Percentiles rank a stretch among this genome's conserved stretches.
phyloP scores from a whole-genome alignment of 2,329 filamentous ascomycete species.

The Periglandula ipomoeae region DNA sequence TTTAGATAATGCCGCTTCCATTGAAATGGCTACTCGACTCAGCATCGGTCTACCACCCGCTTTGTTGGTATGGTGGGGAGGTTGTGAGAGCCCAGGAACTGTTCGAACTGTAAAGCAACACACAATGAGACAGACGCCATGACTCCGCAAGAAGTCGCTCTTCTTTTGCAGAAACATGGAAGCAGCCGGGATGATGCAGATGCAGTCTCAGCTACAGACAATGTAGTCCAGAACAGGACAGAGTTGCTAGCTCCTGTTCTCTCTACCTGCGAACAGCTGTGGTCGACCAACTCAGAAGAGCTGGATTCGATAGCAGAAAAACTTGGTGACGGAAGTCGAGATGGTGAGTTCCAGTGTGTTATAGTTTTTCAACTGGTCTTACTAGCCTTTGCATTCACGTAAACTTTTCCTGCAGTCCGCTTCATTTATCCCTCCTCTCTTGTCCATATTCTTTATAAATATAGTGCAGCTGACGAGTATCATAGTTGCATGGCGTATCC shows the following conservation, averaged over 20 bases:
- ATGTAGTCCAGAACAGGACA: constrained; percentile 15
- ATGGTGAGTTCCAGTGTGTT: constrained; percentile 33
- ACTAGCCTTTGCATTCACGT: too few relatives aligned
- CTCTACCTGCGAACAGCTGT: constrained; percentile 28
- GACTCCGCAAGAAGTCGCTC: constrained; percentile 28
- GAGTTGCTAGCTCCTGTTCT: constrained; percentile 29
- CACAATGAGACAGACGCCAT: constrained; percentile 15
- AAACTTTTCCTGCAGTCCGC: background rate
- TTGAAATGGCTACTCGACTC: too few relatives aligned
- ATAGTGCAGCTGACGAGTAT: constrained; percentile 1
- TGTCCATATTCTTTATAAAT: background rate
- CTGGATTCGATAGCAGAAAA: constrained; percentile 41
- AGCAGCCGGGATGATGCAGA: constrained; percentile 19
- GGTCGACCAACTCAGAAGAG: constrained; percentile 28
- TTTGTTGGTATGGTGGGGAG: background rate
- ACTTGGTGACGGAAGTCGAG: constrained; percentile 45
- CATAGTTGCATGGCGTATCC: constrained; percentile 45
- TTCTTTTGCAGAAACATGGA: constrained; percentile 25
- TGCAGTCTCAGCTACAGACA: constrained; percentile 16
- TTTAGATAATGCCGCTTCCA: too few relatives aligned
- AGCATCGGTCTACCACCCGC: too few relatives aligned
- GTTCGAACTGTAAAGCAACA: background rate
- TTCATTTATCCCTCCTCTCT: background rate
- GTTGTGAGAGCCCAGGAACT: background rate
- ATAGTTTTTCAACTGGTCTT: too few relatives aligned